Evolutionary conservation across 495 filamentous ascomycete genomes (phyloP).

Genomic region (Poronia punctata): DNA sequence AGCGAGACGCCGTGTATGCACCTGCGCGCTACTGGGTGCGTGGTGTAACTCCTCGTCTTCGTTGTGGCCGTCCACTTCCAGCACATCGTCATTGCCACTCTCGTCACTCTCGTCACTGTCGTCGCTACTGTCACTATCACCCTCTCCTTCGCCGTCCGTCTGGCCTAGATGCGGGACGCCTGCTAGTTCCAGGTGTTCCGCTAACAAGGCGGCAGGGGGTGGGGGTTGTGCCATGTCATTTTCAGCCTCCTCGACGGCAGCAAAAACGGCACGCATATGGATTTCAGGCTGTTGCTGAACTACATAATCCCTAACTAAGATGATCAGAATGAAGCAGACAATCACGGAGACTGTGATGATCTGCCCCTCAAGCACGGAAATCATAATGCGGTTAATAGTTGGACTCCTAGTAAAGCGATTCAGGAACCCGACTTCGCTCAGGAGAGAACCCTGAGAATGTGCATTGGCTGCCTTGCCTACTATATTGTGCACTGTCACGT

Average conservation of each 20-base stretch:
- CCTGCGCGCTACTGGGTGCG: slow-evolving; percentile 37
- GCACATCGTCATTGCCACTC: not conserved
- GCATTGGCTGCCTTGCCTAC: slow-evolving; percentile 9
- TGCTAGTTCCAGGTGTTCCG: not conserved
- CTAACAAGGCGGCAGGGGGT: not conserved
- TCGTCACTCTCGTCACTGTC: too few species aligned
- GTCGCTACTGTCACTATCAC: slow-evolving; percentile 8
- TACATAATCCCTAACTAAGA: slow-evolving; percentile 95
- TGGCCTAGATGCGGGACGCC: slow-evolving; percentile 5
- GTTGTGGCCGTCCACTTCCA: not conserved
- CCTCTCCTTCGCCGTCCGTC: slow-evolving; percentile 11
- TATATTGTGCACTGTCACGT: slow-evolving; percentile 13
- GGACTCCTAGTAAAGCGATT: slow-evolving; percentile 65
- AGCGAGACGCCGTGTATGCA: too few species aligned
- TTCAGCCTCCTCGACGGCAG: slow-evolving; percentile 45
- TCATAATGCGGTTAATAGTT: slow-evolving; percentile 68
- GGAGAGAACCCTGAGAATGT: slow-evolving; percentile 36
- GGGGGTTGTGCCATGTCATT: slow-evolving; percentile 41
- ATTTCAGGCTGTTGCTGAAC: slow-evolving; percentile 90
- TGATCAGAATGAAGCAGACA: slow-evolving; percentile 85
- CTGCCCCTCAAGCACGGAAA: slow-evolving; percentile 84
- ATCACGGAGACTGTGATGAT: slow-evolving; percentile 88
- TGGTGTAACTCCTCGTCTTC: slow-evolving; percentile 3
- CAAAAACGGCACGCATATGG: slow-evolving; percentile 51
- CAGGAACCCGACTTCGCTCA: slow-evolving; percentile 69